Evolutionary conservation across 805 yeast genomes (phyloP).

Genomic region (Teunomyces pallodes): DNA sequence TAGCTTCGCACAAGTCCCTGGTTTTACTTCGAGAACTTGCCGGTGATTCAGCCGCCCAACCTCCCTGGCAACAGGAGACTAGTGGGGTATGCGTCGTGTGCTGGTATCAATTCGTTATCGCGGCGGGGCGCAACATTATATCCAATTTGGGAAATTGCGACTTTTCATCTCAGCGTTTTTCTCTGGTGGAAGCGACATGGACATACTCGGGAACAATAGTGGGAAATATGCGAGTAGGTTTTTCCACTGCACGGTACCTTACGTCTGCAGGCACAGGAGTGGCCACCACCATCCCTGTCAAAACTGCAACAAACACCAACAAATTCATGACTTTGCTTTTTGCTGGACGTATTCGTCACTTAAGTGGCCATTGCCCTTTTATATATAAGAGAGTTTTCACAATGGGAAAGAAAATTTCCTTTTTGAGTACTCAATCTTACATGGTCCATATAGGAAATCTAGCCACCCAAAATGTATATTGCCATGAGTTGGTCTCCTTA

Average conservation of each 20-base stretch:
- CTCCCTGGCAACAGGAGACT: too few relatives aligned
- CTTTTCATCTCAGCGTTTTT: not conserved
- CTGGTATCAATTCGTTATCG: not conserved
- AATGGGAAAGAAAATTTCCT: not conserved
- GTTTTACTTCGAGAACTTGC: too few relatives aligned
- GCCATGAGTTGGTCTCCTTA: too few relatives aligned
- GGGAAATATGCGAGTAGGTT: not conserved
- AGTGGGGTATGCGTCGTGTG: too few relatives aligned
- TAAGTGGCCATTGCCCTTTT: not conserved
- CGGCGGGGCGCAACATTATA: not conserved
- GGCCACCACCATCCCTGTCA: not conserved
- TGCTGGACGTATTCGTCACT: too few relatives aligned
- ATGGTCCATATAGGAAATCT: not conserved
- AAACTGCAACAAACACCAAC: not conserved
- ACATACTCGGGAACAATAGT: not conserved
- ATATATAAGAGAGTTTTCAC: not conserved
- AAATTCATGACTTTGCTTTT: not conserved
- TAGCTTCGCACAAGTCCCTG: too few relatives aligned
- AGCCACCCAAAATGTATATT: not conserved
- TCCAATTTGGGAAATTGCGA: not conserved
- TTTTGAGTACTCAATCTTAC: not conserved
- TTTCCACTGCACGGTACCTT: not conserved
- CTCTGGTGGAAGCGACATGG: not conserved
- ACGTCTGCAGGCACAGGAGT: not conserved
- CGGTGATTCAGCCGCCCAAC: too few relatives aligned